Evolutionary conservation across 345 rosid genomes (phyloP).

Genomic region (Eucalyptus sp.): DNA sequence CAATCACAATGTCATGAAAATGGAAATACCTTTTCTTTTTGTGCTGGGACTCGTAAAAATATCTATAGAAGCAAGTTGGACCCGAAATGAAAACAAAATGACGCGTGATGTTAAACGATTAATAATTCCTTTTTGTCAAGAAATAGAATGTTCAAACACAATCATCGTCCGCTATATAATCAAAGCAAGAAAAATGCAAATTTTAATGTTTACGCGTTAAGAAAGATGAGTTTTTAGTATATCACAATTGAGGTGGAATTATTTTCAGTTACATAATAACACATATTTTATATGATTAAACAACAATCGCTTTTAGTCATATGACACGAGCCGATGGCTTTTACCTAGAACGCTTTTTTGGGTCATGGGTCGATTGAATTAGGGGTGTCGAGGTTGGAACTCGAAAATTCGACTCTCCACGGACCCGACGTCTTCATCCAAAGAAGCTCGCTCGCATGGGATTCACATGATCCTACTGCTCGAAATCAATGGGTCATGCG

Average conservation of each 20-base stretch:
- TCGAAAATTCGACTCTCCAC: rapidly evolving
- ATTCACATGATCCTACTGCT: not conserved
- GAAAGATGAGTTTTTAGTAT: too few relatives aligned
- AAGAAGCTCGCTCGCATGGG: not conserved
- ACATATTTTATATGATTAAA: not conserved
- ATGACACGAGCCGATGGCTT: not conserved
- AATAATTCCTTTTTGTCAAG: not conserved
- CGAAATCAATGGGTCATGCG: not conserved
- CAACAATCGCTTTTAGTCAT: too few relatives aligned
- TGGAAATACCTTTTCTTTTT: not conserved
- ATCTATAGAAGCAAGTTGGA: not conserved
- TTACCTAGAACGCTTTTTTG: rapidly evolving
- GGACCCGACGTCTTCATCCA: rapidly evolving
- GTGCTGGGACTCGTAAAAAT: rapidly evolving
- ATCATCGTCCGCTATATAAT: not conserved
- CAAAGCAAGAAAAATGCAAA: not conserved
- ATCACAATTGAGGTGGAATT: rapidly evolving
- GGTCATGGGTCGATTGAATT: not conserved
- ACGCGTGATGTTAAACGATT: not conserved
- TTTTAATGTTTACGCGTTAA: too few relatives aligned
- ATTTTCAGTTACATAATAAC: too few relatives aligned
- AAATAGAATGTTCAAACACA: not conserved
- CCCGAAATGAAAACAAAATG: not conserved
- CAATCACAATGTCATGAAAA: not conserved
- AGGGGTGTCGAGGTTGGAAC: not conserved